phyloP scores from a whole-genome alignment of 1,139 yeast genomes.

The Sugiyamaella novakii region DNA sequence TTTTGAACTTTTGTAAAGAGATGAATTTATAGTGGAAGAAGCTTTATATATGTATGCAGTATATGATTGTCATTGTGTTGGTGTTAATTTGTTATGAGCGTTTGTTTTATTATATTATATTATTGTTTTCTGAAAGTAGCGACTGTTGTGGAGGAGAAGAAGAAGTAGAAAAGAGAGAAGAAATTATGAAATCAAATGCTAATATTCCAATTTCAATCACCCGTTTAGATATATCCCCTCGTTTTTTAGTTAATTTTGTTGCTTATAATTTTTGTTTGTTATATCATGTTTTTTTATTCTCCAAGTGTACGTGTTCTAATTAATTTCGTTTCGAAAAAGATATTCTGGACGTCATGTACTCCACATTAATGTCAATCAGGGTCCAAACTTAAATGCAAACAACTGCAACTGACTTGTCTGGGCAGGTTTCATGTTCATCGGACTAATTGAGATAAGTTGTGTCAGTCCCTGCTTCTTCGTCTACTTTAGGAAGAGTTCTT shows the following conservation, averaged over 20 bases:
- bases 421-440: constrained; percentile 18
- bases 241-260: background rate
- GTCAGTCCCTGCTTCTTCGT: constrained; percentile 7
- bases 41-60: constrained; percentile 9
- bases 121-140: too few species aligned
- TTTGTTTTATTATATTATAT: constrained; percentile 6
- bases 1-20: too few species aligned
- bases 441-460: constrained; percentile 7
- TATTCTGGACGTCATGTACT: too few species aligned
- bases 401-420: constrained; percentile 12
- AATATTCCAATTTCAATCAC: too few species aligned
- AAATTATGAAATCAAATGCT: too few species aligned
- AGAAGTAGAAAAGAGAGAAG: too few species aligned
- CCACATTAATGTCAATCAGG: constrained; percentile 6
- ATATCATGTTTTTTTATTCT: background rate
- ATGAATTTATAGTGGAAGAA: too few species aligned
- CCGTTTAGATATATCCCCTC: background rate
- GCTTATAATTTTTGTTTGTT: too few species aligned
- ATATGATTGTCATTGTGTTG: constrained; percentile 3
- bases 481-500: constrained; percentile 11
- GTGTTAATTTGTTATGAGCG: constrained; percentile 1
- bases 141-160: too few species aligned
- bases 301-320: background rate
- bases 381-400: background rate
- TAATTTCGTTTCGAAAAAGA: background rate